These are phyloP conservation scores for Cardamine resedifolia DNA, from an alignment of 345 rosid species.

Conservation along the genomic window DNA sequence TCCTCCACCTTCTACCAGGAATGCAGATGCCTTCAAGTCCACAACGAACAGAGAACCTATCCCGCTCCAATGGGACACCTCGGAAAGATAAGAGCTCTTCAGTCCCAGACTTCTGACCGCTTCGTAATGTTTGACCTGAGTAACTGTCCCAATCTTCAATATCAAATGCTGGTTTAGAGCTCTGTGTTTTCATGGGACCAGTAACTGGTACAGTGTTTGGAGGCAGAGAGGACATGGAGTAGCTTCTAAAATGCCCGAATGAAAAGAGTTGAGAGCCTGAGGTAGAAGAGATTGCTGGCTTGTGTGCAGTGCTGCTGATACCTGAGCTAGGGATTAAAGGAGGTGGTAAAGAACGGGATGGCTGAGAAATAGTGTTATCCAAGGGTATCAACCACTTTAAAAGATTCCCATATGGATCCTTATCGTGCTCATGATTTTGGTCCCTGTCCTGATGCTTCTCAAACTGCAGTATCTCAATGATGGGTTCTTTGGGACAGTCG, in stretches of 20 bases:
- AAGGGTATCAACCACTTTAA: slow-evolving; percentile 95
- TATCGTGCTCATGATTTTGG: slow-evolving; percentile 39
- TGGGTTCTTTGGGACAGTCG: slow-evolving; percentile 69
- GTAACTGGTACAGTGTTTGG: slow-evolving; percentile 62
- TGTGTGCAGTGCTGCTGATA: slow-evolving; percentile 53
- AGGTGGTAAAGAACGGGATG: slow-evolving; percentile 57
- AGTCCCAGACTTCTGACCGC: slow-evolving; percentile 47
- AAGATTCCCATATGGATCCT: slow-evolving; percentile 74
- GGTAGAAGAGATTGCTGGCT: slow-evolving; percentile 55
- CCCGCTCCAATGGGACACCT: slow-evolving; percentile 78
- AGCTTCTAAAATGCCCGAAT: slow-evolving; percentile 84
- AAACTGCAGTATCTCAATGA: slow-evolving; percentile 95
- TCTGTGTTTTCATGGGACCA: slow-evolving; percentile 59
- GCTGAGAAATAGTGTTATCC: slow-evolving; percentile 66
- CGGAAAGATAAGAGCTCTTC: slow-evolving; percentile 84
- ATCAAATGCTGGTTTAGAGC: slow-evolving; percentile 75
- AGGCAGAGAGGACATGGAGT: slow-evolving; percentile 96
- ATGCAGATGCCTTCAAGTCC: slow-evolving; percentile 90
- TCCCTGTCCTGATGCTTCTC: slow-evolving; percentile 65
- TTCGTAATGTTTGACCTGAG: slow-evolving; percentile 52
- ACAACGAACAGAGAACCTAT: slow-evolving; percentile 90
- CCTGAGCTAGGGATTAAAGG: slow-evolving; percentile 53
- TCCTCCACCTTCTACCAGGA: slow-evolving; percentile 96
- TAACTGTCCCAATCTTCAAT: slow-evolving; percentile 73
- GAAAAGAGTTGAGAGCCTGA: slow-evolving; percentile 89